These are phyloP conservation scores for Eucalyptus victrix DNA, from an alignment of 345 rosid species.

Conservation along the genomic window DNA sequence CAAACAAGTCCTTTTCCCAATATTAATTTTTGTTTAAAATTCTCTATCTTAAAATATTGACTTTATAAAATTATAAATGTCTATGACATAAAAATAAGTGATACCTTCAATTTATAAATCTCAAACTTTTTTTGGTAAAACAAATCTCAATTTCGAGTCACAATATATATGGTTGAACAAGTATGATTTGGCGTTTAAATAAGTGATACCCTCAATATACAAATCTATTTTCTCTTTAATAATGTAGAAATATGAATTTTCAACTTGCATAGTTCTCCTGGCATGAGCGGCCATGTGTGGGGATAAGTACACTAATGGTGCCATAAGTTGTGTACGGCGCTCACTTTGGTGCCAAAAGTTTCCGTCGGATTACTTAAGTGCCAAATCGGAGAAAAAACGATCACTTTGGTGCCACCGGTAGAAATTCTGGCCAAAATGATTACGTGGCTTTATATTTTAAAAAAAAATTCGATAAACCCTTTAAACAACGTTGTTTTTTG, in stretches of 20 bases:
- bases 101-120: background rate
- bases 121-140: background rate
- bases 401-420: too few relatives aligned
- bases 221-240: background rate
- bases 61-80: background rate
- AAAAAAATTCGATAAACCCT: too few relatives aligned
- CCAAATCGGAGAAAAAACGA: too few relatives aligned
- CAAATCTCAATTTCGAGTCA: background rate
- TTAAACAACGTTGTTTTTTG: too few relatives aligned
- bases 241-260: background rate
- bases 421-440: too few relatives aligned
- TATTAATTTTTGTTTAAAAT: background rate
- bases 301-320: too few relatives aligned
- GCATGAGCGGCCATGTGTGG: background rate
- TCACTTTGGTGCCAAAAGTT: too few relatives aligned
- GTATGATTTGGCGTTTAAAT: background rate
- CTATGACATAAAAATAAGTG: background rate
- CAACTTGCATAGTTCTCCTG: background rate
- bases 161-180: background rate
- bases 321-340: too few relatives aligned
- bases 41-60: background rate
- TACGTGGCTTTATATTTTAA: too few relatives aligned
- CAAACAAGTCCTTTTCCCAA: background rate
- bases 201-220: background rate
- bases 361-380: too few relatives aligned